Evolutionary conservation across 495 filamentous ascomycete species (phyloP).

Genomic region (Xylaria cubensis): DNA sequence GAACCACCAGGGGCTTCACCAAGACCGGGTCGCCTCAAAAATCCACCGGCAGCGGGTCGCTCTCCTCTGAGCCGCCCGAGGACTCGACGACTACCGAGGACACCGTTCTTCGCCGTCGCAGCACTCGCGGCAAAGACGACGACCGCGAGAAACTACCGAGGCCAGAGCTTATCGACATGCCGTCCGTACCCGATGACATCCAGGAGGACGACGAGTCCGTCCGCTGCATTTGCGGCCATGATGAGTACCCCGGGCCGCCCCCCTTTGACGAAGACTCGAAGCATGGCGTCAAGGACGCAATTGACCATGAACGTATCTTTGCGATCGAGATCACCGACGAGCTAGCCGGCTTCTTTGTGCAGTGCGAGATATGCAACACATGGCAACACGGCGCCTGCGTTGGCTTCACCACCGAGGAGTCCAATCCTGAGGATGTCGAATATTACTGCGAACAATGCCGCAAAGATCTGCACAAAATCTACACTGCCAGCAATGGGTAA

Average conservation of each 20-base stretch:
- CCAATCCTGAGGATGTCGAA: slow-evolving; percentile 79
- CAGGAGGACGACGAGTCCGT: slow-evolving; percentile 93
- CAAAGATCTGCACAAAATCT: slow-evolving; percentile 86
- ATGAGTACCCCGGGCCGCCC: slow-evolving; percentile 92
- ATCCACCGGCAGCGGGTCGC: slow-evolving; percentile 71
- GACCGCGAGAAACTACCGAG: slow-evolving; percentile 47
- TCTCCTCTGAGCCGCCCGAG: slow-evolving; percentile 81
- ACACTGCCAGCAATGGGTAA: slow-evolving; percentile 83
- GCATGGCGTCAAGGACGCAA: slow-evolving; percentile 53
- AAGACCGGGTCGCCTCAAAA: slow-evolving; percentile 77
- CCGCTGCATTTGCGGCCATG: slow-evolving; percentile 90
- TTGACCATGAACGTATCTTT: slow-evolving; percentile 61
- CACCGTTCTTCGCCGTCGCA: slow-evolving; percentile 60
- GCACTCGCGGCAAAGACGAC: slow-evolving; percentile 64
- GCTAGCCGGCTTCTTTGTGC: slow-evolving; percentile 92
- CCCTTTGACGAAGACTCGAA: slow-evolving; percentile 67
- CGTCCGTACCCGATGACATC: slow-evolving; percentile 65
- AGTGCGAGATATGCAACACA: slow-evolving; percentile 96
- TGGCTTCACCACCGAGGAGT: slow-evolving; percentile 90
- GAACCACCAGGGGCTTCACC: slow-evolving; percentile 72
- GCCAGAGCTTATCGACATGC: slow-evolving; percentile 57
- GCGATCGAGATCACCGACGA: slow-evolving; percentile 80
- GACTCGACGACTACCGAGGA: slow-evolving; percentile 57
- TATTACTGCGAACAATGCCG: slow-evolving; percentile 98
- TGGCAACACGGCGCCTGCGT: slow-evolving; percentile 99